These are phyloP conservation scores for Tetrapyrgos nigripes DNA, from an alignment of 1,284 basidiomycete species.

Conservation along the genomic window DNA sequence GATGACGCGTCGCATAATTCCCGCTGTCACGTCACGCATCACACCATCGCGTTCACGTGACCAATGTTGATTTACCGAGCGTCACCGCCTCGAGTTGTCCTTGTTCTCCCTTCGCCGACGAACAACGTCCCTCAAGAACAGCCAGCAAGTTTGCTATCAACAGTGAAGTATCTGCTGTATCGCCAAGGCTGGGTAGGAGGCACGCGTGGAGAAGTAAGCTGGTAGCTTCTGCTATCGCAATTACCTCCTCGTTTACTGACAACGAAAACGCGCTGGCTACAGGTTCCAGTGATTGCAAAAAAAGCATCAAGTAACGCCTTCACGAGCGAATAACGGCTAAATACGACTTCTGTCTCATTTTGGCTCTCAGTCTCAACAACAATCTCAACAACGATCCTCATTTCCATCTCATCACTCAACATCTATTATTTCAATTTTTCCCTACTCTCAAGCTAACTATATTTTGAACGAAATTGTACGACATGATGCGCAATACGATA, in stretches of 20 bases:
- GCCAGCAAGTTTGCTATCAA: conserved; percentile 11
- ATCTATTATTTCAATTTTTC: conserved; percentile 3
- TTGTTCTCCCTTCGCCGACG: conserved; percentile 17
- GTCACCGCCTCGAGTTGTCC: conserved; percentile 4
- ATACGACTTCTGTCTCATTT: conserved; percentile 2
- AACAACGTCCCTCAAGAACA: conserved; percentile 7
- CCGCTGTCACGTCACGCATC: neutral
- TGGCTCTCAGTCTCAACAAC: conserved; percentile 7
- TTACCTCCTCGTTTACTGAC: neutral
- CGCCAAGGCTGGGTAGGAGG: conserved; percentile 16
- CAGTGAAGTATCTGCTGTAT: conserved; percentile 11
- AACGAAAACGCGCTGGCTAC: neutral
- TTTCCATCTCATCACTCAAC: conserved; percentile 2
- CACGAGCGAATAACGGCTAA: conserved; percentile 11
- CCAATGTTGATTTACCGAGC: conserved; percentile 1
- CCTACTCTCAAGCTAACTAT: conserved; percentile 6
- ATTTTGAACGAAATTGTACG: conserved; percentile 18
- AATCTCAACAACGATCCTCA: neutral
- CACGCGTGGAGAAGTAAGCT: conserved; percentile 12
- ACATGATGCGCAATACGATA: conserved; percentile 39
- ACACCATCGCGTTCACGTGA: conserved; percentile 14
- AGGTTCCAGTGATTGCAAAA: conserved; percentile 15
- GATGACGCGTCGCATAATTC: too few relatives aligned
- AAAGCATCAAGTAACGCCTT: conserved; percentile 16
- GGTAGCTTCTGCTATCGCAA: neutral